Conservation (phyloP, 257 asterid species). For the Knoxia roxburghii region DNA sequence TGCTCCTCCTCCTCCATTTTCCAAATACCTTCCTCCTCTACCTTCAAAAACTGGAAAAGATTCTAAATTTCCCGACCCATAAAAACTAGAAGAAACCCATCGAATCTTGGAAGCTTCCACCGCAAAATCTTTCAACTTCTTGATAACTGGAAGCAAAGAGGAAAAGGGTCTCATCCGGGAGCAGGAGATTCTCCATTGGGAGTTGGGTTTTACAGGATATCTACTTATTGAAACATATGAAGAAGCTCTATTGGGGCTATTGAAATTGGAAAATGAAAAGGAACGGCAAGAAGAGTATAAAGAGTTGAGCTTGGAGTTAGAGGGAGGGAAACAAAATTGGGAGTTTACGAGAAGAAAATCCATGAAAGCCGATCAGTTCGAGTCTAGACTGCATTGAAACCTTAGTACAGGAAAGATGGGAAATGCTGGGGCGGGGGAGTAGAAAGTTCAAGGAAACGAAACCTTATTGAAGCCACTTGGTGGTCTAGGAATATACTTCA, state of each 20-base stretch:
- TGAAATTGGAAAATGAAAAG: slow-evolving; percentile 23
- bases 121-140: slow-evolving; percentile 38
- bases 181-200: slow-evolving; percentile 29
- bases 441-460: slow-evolving; percentile 14
- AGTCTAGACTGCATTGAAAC: slow-evolving; percentile 33
- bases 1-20: slow-evolving; percentile 59
- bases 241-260: slow-evolving; percentile 14
- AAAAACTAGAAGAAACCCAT: slow-evolving; percentile 29
- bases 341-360: slow-evolving; percentile 33
- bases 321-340: slow-evolving; percentile 22
- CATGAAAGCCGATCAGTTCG: slow-evolving; percentile 31
- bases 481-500: slow-evolving; percentile 10
- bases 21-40: slow-evolving; percentile 20
- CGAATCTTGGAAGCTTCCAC: slow-evolving; percentile 32
- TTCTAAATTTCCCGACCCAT: slow-evolving; percentile 17
- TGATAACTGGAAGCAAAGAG: slow-evolving; percentile 41
- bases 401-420: neutral
- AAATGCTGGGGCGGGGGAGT: neutral
- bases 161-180: slow-evolving; percentile 44
- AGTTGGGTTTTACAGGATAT: slow-evolving; percentile 32
- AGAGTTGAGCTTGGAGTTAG: slow-evolving; percentile 17
- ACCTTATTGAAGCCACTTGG: neutral
- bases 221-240: slow-evolving; percentile 18
- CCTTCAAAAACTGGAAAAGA: slow-evolving; percentile 19
- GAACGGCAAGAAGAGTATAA: slow-evolving; percentile 16